These are phyloP conservation scores for Boletus insuetus DNA, from an alignment of 768 basidiomycete species.

Conservation along the genomic window DNA sequence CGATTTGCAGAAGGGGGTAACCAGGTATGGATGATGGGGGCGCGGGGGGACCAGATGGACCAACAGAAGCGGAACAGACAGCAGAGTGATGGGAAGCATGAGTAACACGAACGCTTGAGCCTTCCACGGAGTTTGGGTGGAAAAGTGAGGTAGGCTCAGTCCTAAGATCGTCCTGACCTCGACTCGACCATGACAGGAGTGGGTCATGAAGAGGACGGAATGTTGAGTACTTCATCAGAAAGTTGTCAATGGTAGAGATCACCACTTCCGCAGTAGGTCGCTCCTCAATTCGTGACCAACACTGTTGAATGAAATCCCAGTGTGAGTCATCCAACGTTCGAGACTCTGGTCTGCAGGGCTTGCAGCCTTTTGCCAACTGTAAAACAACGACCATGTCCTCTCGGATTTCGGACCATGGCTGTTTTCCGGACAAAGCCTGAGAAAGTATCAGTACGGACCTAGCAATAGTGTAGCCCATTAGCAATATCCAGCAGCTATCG, in stretches of 20 bases:
- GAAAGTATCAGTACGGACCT: neutral
- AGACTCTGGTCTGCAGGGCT: neutral
- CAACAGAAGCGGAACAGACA: conserved; percentile 33
- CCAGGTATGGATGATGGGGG: conserved; percentile 31
- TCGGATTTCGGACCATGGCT: too few species aligned
- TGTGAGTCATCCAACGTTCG: neutral
- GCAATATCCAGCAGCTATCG: conserved; percentile 13
- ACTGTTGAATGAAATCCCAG: neutral
- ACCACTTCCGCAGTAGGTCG: neutral
- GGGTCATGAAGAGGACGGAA: neutral
- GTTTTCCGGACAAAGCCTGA: neutral
- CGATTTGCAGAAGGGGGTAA: conserved; percentile 26
- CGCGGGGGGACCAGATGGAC: conserved; percentile 33
- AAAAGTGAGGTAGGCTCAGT: too few species aligned
- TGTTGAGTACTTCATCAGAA: neutral
- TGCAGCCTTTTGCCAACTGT: neutral
- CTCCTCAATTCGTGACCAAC: neutral
- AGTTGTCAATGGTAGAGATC: neutral
- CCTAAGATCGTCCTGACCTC: too few species aligned
- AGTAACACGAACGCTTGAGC: too few species aligned
- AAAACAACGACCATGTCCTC: neutral
- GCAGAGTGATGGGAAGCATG: conserved; percentile 18
- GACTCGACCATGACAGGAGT: neutral
- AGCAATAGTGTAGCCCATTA: conserved; percentile 14
- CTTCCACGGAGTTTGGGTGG: too few species aligned